A percentile compares a stretch with the other conserved stretches of the same genome.
Conservation (phyloP, 2,329 filamentous ascomycete species). For the Orbilia brochopaga region DNA sequence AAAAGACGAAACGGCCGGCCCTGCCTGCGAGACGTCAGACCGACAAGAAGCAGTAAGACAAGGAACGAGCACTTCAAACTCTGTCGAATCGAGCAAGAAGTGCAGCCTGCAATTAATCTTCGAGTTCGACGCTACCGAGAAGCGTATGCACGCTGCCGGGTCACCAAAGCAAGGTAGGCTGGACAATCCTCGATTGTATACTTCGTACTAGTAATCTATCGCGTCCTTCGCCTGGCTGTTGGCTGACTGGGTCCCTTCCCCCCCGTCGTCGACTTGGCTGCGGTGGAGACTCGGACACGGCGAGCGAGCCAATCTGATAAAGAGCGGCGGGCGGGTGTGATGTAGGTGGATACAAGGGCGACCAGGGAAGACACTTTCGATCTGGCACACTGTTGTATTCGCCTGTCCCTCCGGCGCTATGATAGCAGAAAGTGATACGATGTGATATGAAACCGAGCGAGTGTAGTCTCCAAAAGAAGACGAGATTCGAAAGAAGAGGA, state of each 20-base stretch:
- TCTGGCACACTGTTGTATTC: not conserved
- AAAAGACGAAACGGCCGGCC: constrained; percentile 4
- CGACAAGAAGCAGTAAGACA: not conserved
- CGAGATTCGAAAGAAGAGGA: constrained; percentile 12
- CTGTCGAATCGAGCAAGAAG: not conserved
- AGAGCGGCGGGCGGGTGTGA: not conserved
- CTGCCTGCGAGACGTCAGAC: not conserved
- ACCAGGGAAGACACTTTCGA: not conserved
- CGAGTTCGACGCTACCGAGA: not conserved
- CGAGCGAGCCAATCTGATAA: constrained; percentile 14
- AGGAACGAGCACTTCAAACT: not conserved
- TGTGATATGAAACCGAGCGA: too few species aligned
- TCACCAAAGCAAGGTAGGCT: not conserved
- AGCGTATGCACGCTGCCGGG: constrained; percentile 23
- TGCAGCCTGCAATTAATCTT: too few species aligned
- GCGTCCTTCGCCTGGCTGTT: constrained; percentile 21
- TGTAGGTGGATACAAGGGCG: not conserved
- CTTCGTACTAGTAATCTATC: constrained; percentile 5
- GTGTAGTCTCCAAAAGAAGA: too few species aligned
- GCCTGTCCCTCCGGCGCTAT: too few species aligned
- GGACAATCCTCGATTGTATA: not conserved
- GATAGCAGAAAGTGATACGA: too few species aligned
- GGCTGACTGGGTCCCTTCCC: constrained; percentile 20
- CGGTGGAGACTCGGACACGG: constrained; percentile 20
- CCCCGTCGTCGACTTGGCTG: too few species aligned